Conservation (phyloP, 83 land plant species). For the Picea mariana region DNA sequence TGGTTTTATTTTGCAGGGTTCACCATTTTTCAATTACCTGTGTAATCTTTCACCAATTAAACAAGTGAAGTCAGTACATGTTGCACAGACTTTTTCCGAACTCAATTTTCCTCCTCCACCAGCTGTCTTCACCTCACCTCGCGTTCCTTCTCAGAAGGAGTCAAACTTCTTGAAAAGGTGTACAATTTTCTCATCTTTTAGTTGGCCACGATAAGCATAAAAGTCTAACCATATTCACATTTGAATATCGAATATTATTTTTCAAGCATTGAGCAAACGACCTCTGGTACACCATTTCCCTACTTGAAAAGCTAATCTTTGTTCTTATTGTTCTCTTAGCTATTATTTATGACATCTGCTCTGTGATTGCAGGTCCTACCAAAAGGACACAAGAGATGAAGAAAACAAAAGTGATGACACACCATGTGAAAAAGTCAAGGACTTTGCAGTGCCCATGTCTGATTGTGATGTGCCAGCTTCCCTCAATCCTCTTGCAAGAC, state of each 20-base stretch:
- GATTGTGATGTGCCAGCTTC: not conserved
- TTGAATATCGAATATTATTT: too few species aligned
- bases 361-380: not conserved
- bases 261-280: too few species aligned
- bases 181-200: not conserved
- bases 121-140: constrained; percentile 66
- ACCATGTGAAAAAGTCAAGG: constrained; percentile 12
- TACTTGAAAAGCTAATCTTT: too few species aligned
- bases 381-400: constrained; percentile 1
- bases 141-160: constrained; percentile 18
- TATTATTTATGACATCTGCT: not conserved
- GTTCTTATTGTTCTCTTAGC: not conserved
- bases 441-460: not conserved
- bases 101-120: constrained; percentile 62
- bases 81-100: constrained; percentile 42
- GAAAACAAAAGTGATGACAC: not conserved
- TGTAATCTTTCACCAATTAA: constrained; percentile 74
- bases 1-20: constrained; percentile 47
- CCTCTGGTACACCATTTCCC: too few species aligned
- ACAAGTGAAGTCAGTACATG: constrained; percentile 41
- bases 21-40: constrained; percentile 63
- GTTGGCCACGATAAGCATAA: not conserved
- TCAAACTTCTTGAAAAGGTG: constrained; percentile 35
- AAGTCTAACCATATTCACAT: too few species aligned
- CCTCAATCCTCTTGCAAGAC: not conserved